Conservation (phyloP, 106 monocot species). For the Cymbidium sinense region DNA sequence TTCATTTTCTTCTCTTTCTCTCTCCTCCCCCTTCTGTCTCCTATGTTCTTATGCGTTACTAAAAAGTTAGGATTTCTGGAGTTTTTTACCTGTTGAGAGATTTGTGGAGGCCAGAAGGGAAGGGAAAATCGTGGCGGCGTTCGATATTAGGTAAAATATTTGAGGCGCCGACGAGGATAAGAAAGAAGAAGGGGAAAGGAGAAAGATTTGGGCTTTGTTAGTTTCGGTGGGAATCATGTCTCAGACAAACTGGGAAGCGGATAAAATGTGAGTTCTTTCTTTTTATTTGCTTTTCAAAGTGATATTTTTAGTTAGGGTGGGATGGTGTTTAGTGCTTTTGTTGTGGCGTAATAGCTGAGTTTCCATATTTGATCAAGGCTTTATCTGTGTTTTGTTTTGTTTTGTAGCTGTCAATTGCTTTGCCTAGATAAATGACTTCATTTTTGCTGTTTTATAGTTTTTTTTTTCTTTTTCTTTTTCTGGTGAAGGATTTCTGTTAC, state of each 20-base stretch:
- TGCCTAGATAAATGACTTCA: background rate
- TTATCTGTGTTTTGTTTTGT: background rate
- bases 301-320: background rate
- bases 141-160: background rate
- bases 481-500: background rate
- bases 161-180: background rate
- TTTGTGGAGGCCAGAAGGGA: background rate
- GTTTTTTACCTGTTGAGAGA: background rate
- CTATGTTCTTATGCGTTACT: background rate
- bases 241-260: constrained; percentile 67
- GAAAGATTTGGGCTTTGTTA: background rate
- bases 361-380: background rate
- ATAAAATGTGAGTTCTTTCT: constrained; percentile 50
- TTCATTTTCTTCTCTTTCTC: background rate
- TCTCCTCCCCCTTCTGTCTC: background rate
- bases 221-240: constrained; percentile 29
- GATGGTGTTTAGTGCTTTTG: background rate
- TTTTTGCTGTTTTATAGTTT: background rate
- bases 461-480: background rate
- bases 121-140: background rate
- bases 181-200: background rate
- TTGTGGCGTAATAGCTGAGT: no score
- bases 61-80: background rate
- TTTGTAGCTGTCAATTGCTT: no score
- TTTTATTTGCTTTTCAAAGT: background rate